These are phyloP conservation scores for Tolypocladium cylindrosporum DNA, from an alignment of 2,329 filamentous ascomycete species.

Conservation along the genomic window DNA sequence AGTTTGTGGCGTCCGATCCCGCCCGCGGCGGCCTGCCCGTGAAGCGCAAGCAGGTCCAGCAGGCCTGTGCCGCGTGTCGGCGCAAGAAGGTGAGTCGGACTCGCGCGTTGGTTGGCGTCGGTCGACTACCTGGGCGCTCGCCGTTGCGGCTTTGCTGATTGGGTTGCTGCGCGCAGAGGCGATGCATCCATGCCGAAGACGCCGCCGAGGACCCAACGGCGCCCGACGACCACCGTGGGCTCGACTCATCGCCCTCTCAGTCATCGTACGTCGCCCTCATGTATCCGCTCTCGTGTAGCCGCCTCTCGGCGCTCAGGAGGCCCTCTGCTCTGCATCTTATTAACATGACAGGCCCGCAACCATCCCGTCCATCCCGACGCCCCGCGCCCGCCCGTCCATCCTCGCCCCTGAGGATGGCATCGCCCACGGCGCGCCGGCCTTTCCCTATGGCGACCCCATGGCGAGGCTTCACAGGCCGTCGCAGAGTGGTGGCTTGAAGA, in stretches of 20 bases:
- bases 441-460: neutral
- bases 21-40: constrained; percentile 39
- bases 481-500: neutral
- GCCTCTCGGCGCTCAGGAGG: neutral
- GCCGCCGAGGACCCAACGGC: constrained; percentile 18
- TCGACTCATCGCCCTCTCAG: constrained; percentile 17
- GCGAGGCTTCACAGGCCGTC: neutral
- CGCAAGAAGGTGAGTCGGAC: constrained; percentile 36
- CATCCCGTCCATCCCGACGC: neutral
- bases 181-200: constrained; percentile 32
- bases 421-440: neutral
- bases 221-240: constrained; percentile 15
- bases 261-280: constrained; percentile 14
- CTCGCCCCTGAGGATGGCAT: neutral
- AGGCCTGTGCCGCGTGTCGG: constrained; percentile 46
- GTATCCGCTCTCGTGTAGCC: neutral
- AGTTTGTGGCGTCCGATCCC: constrained; percentile 46
- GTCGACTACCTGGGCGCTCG: no score
- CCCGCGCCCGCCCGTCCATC: no score
- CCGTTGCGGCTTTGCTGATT: neutral
- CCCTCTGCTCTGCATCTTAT: neutral
- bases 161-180: constrained; percentile 19
- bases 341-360: neutral
- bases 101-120: neutral
- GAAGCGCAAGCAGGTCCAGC: constrained; percentile 49